Evolutionary conservation across 352 stramenopile species (phyloP).

Genomic region (Globisporangium paroecandrum): DNA sequence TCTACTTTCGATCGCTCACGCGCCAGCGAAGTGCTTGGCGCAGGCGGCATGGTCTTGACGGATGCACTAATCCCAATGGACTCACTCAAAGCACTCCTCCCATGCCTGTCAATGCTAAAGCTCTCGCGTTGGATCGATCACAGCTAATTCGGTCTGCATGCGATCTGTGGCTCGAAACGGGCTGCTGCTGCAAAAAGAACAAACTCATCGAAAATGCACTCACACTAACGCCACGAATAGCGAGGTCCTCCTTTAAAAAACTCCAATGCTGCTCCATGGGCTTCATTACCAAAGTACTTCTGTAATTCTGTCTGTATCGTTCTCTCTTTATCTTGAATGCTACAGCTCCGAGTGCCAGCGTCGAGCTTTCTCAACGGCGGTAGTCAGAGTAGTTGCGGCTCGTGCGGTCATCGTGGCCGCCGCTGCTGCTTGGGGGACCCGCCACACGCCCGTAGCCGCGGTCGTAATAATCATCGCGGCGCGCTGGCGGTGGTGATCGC

Average conservation of each 20-base stretch:
- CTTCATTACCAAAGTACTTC: not conserved
- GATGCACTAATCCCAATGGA: not conserved
- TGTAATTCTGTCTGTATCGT: not conserved
- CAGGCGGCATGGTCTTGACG: not conserved
- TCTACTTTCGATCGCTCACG: not conserved
- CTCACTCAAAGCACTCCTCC: not conserved
- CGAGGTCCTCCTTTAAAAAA: not conserved
- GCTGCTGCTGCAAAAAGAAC: not conserved
- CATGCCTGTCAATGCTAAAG: conserved; percentile 1
- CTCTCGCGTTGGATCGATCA: not conserved
- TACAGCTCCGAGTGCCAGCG: not conserved
- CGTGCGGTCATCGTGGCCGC: conserved; percentile 56
- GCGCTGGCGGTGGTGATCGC: conserved; percentile 10
- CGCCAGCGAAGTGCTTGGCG: not conserved
- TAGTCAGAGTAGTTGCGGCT: conserved; percentile 52
- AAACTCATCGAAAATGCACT: not conserved
- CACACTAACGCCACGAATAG: not conserved
- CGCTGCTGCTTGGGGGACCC: conserved; percentile 17
- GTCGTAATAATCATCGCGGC: conserved; percentile 17
- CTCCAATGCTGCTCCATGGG: not conserved
- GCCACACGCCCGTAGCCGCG: conserved; percentile 34
- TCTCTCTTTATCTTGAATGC: not conserved
- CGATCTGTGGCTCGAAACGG: not conserved
- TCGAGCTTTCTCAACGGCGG: conserved; percentile 19
- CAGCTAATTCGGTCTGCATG: not conserved